Evolutionary conservation across 164 flowering plant species (phyloP), one percentile per base, ranked within the genome.

Genomic region (Magnolia sinica): DNA sequence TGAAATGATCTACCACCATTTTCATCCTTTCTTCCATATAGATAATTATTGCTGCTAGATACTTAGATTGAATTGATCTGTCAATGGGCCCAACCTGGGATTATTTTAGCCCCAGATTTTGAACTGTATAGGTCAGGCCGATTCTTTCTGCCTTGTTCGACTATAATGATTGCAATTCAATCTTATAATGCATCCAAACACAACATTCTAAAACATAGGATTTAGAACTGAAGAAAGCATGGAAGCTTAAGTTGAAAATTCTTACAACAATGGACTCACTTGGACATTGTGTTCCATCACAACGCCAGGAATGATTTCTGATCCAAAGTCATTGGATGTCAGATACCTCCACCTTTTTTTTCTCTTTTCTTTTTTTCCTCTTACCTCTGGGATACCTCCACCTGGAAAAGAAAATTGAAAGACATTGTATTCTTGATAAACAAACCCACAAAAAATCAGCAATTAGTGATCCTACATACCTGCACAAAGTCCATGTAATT

Each of bases 401-500:
- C 80, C 80, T 78, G 73, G 50, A 49, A 73, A 73, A 68, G 55
- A 68, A 9, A 22, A 71, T 50, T 9, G 51, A 11, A 64, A 64
- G 66, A 29, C 9, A 67, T 29, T 13, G 3, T 1, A 27, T 22
- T 24, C 37, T 67, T 37, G 8, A 68, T 18, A 68, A 68, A 22
- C 68, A 64, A 5, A 13, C 37, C 0, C 50, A 68, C 8, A 31
- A 55, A 11, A 55, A 11, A 13, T 55, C 13, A 74, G 64, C 73
- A 73, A 51, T 52, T 11, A 51, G 6, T n/a, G 74, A 1, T 31
- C 29, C 29, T 49, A 68, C 20, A 16, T 81, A 90, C 98, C 95
- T 95, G 95, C 81, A 95, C 89, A 80, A 95, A 92, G 72, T 95
- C 94, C 96, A 89, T 92, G 74, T 95, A 95, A 79, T 95, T 86